phyloP scores from a whole-genome alignment of 2,329 filamentous ascomycete species.

The Fusarium metavorans region DNA sequence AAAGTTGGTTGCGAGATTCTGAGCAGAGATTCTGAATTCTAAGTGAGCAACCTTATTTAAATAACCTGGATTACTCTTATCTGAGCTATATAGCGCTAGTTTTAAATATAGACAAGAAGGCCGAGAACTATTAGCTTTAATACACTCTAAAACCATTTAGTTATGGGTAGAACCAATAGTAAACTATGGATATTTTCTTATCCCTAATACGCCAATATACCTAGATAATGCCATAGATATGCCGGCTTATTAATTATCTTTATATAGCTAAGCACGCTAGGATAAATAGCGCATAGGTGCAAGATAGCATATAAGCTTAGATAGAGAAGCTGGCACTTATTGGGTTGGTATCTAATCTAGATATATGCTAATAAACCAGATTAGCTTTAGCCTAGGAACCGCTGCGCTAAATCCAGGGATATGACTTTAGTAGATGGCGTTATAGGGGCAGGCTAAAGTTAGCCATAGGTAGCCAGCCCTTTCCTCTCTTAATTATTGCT shows the following conservation, averaged over 20 bases:
- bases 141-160: neutral
- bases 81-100: neutral
- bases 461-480: neutral
- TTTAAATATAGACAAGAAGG: neutral
- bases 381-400: neutral
- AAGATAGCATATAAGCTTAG: too few relatives aligned
- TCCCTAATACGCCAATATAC: neutral
- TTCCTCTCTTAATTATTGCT: neutral
- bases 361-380: neutral
- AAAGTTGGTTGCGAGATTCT: neutral
- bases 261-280: too few relatives aligned
- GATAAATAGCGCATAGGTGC: too few relatives aligned
- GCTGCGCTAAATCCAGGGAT: neutral
- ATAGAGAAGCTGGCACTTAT: neutral
- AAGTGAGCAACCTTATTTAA: neutral
- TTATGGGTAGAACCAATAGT: neutral
- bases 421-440: neutral
- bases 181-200: neutral
- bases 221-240: too few relatives aligned
- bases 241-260: too few relatives aligned
- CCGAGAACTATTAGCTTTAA: neutral
- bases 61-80: neutral
- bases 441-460: neutral
- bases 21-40: neutral
- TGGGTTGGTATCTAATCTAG: neutral